Conservation (phyloP, 140 eudicot species). For the Flaveria floridana region DNA sequence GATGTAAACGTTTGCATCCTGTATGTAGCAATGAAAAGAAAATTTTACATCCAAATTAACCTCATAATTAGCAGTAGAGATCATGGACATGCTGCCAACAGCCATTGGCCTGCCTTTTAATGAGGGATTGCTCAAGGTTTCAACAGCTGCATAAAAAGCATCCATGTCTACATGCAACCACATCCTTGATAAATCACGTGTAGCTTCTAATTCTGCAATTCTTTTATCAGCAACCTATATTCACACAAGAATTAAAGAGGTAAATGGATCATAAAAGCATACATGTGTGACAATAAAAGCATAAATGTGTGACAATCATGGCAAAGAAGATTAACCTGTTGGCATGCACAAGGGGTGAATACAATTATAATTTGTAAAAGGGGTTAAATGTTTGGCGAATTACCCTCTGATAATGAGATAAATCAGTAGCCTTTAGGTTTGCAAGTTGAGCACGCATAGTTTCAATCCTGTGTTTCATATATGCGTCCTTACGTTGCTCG, state of each 20-base stretch:
- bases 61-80: conserved; percentile 98
- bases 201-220: conserved; percentile 70
- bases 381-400: background rate
- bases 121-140: conserved; percentile 76
- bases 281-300: background rate
- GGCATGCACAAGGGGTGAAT: background rate
- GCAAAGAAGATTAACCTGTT: conserved; percentile 2
- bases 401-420: conserved; percentile 72
- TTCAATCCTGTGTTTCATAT: conserved; percentile 66
- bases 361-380: conserved; percentile 4
- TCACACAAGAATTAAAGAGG: background rate
- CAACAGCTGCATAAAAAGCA: conserved; percentile 98
- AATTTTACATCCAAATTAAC: conserved; percentile 35
- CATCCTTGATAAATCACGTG: conserved; percentile 78
- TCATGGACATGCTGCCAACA: conserved; percentile 96
- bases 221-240: conserved; percentile 74
- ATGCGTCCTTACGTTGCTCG: conserved; percentile 84
- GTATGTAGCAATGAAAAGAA: background rate
- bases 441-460: conserved; percentile 59
- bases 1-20: conserved; percentile 17
- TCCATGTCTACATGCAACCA: conserved; percentile 99
- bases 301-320: background rate
- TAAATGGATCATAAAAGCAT: background rate
- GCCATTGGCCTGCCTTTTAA: conserved; percentile 90
- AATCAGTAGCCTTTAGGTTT: conserved; percentile 59